These are phyloP conservation scores for Lepidium aucheri DNA, from an alignment of 345 rosid species.

Conservation along the genomic window DNA sequence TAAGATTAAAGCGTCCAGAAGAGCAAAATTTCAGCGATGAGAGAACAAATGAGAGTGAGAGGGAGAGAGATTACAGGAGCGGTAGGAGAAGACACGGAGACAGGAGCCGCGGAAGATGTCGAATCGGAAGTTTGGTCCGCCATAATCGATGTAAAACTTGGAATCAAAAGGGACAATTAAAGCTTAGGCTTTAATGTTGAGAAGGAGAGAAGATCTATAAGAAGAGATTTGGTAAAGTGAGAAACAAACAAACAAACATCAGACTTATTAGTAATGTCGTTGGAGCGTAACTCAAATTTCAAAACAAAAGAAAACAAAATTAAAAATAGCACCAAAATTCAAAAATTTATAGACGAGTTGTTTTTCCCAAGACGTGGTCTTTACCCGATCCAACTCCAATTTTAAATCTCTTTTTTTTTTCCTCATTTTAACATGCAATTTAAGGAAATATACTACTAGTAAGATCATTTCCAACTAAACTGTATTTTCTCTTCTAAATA, in stretches of 20 bases:
- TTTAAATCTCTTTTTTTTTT: too few relatives aligned
- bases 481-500: too few relatives aligned
- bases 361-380: not conserved
- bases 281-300: conserved; percentile 11
- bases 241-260: conserved; percentile 14
- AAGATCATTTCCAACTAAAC: too few relatives aligned
- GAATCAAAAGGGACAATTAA: not conserved
- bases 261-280: conserved; percentile 17
- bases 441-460: too few relatives aligned
- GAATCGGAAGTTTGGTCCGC: conserved; percentile 46
- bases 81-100: conserved; percentile 38
- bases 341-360: not conserved
- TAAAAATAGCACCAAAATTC: not conserved
- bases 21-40: not conserved
- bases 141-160: conserved; percentile 26
- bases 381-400: too few relatives aligned
- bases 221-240: conserved; percentile 25
- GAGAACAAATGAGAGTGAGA: not conserved
- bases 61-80: conserved; percentile 28
- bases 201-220: not conserved
- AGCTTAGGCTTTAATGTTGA: not conserved
- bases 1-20: not conserved
- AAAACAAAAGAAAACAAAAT: not conserved
- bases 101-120: conserved; percentile 32
- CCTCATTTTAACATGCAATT: too few relatives aligned